phyloP scores from a whole-genome alignment of 169 alveolate species.

The Amoebophrya sp. region DNA sequence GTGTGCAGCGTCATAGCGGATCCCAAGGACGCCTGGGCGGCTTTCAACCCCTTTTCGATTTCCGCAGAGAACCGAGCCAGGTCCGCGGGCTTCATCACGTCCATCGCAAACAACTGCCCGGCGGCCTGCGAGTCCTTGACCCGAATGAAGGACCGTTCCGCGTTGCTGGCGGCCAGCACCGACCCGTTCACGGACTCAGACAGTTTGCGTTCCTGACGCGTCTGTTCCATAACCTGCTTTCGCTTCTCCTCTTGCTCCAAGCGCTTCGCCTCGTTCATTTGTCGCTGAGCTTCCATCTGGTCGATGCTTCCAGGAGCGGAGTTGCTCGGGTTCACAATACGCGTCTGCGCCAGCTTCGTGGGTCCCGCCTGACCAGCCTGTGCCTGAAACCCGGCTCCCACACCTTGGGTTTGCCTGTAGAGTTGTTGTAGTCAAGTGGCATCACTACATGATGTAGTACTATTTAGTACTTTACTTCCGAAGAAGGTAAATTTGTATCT shows the following conservation, averaged over 20 bases:
- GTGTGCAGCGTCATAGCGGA: neutral
- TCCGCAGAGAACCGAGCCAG: neutral
- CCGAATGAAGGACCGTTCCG: neutral
- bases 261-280: neutral
- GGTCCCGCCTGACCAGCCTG: no score
- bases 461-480: no score
- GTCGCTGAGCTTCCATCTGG: no score
- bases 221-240: neutral
- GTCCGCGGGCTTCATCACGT: neutral
- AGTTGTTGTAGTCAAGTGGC: no score
- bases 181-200: neutral
- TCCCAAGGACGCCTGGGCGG: neutral
- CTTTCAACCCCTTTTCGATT: constrained; percentile 1
- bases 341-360: no score
- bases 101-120: neutral
- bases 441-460: no score
- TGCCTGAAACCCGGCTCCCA: no score
- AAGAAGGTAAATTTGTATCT: no score
- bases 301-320: no score
- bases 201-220: neutral
- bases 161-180: neutral
- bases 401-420: no score
- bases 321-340: no score
- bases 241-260: neutral
- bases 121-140: neutral